phyloP scores from a whole-genome alignment of 305 asterid species.

The Petunia hybrid region DNA sequence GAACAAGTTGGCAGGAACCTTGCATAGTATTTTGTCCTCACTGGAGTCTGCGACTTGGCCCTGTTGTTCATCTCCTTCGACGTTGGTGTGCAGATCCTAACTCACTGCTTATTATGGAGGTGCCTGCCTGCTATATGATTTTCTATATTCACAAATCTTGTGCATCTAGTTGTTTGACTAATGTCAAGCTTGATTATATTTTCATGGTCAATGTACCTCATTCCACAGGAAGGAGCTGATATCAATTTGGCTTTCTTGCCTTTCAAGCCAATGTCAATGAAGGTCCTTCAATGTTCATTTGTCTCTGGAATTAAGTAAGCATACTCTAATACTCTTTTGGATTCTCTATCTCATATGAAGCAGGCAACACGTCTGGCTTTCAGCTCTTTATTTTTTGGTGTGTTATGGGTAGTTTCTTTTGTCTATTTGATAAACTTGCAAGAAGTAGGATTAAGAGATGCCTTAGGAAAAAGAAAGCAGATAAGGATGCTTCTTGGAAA shows the following conservation, averaged over 20 bases:
- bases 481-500: slow-evolving; percentile 1
- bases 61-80: slow-evolving; percentile 77
- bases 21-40: slow-evolving; percentile 92
- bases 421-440: background rate
- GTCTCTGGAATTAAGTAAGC: slow-evolving; percentile 77
- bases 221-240: slow-evolving; percentile 70
- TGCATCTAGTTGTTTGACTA: background rate
- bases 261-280: slow-evolving; percentile 77
- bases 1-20: slow-evolving; percentile 90
- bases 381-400: slow-evolving; percentile 1
- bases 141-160: slow-evolving; percentile 13
- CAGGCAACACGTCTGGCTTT: slow-evolving; percentile 12
- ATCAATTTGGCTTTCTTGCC: slow-evolving; percentile 68
- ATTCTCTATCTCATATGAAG: slow-evolving; percentile 31
- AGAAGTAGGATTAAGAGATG: slow-evolving; percentile 15
- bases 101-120: slow-evolving; percentile 88
- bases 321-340: slow-evolving; percentile 25
- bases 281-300: slow-evolving; percentile 84
- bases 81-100: slow-evolving; percentile 76
- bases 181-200: slow-evolving; percentile 27
- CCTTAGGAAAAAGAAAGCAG: background rate
- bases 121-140: slow-evolving; percentile 33
- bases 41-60: slow-evolving; percentile 93
- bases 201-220: slow-evolving; percentile 16
- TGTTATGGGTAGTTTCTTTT: background rate